Evolutionary conservation across 1,139 yeast species (phyloP).

Genomic region (Blastobotrys apis): DNA sequence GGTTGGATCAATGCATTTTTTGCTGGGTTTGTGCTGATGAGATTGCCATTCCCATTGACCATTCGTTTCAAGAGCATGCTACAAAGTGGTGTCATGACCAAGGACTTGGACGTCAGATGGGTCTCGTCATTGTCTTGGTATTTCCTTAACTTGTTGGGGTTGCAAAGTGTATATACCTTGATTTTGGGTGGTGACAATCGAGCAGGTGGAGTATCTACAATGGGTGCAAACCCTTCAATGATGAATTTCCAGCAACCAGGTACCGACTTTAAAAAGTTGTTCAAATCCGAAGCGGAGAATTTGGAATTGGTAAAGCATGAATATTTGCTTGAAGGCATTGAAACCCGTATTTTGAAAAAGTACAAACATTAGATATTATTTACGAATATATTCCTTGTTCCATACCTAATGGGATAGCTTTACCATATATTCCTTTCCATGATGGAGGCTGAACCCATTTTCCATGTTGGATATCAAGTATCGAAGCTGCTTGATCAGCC

Average conservation of each 20-base stretch:
- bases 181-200: slow-evolving; percentile 54
- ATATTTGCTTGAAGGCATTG: slow-evolving; percentile 58
- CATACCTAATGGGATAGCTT: slow-evolving; percentile 59
- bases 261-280: slow-evolving; percentile 48
- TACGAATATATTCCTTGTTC: slow-evolving; percentile 75
- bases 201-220: slow-evolving; percentile 38
- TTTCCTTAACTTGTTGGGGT: slow-evolving; percentile 81
- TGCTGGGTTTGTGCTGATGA: slow-evolving; percentile 85
- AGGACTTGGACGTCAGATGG: slow-evolving; percentile 84
- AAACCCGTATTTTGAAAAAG: slow-evolving; percentile 49
- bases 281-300: slow-evolving; percentile 70
- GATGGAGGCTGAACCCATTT: slow-evolving; percentile 59
- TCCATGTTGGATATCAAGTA: slow-evolving; percentile 31
- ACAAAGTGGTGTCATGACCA: slow-evolving; percentile 81
- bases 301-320: slow-evolving; percentile 62
- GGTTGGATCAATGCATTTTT: slow-evolving; percentile 94
- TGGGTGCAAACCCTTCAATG: slow-evolving; percentile 23
- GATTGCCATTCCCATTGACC: slow-evolving; percentile 78
- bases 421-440: slow-evolving; percentile 86
- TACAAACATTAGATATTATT: slow-evolving; percentile 11
- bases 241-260: slow-evolving; percentile 46
- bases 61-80: slow-evolving; percentile 86
- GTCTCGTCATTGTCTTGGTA: slow-evolving; percentile 99
- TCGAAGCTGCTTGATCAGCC: slow-evolving; percentile 41
- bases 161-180: slow-evolving; percentile 73